A percentile compares a stretch with the other conserved stretches of the same genome.
Evolutionary conservation across 768 basidiomycete species (phyloP).

Genomic region (Termitomyces sp.): DNA sequence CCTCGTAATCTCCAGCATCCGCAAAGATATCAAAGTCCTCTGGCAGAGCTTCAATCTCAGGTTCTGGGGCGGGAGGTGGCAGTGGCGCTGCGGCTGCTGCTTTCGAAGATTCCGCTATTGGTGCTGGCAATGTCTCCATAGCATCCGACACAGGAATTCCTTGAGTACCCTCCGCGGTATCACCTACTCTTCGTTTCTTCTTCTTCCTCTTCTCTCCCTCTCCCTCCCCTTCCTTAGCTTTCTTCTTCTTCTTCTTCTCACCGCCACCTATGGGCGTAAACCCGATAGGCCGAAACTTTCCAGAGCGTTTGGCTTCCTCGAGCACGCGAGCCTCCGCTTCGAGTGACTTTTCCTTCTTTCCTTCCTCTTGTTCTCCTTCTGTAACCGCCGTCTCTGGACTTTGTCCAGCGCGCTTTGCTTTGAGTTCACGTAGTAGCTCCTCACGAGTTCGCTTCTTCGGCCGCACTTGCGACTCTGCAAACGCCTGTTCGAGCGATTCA

Average conservation of each 20-base stretch:
- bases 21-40: slow-evolving; percentile 86
- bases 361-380: slow-evolving; percentile 12
- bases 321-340: slow-evolving; percentile 28
- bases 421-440: slow-evolving; percentile 70
- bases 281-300: slow-evolving; percentile 56
- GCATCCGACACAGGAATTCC: background rate
- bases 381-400: background rate
- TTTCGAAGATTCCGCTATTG: background rate
- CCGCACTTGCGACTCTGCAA: slow-evolving; percentile 21
- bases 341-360: slow-evolving; percentile 18
- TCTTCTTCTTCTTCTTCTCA: slow-evolving; percentile 55
- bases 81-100: slow-evolving; percentile 1
- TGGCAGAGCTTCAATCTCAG: slow-evolving; percentile 33
- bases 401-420: slow-evolving; percentile 47
- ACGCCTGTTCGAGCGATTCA: slow-evolving; percentile 75
- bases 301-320: slow-evolving; percentile 43
- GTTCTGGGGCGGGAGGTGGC: slow-evolving; percentile 13
- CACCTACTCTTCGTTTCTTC: slow-evolving; percentile 41
- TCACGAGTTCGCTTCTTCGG: slow-evolving; percentile 72
- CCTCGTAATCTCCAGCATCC: slow-evolving; percentile 79
- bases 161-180: slow-evolving; percentile 13
- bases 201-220: slow-evolving; percentile 42
- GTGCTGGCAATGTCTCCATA: background rate
- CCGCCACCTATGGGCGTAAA: slow-evolving; percentile 56
- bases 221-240: slow-evolving; percentile 30